These are phyloP conservation scores for Boletus subcaerulescens DNA, from an alignment of 768 basidiomycete genomes.

Conservation along the genomic window DNA sequence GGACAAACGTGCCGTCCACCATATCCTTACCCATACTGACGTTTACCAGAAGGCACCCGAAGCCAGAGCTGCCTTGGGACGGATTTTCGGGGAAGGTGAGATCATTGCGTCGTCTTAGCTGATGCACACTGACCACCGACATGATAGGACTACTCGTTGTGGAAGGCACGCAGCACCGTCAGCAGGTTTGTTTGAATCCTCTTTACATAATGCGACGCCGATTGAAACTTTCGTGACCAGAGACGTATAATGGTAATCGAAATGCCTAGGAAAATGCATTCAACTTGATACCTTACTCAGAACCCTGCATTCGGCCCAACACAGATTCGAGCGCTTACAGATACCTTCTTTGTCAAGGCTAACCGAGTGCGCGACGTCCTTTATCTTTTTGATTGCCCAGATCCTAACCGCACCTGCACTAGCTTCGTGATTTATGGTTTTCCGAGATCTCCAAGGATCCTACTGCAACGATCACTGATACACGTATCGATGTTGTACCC, in stretches of 20 bases:
- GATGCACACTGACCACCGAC: not conserved
- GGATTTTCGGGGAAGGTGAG: constrained; percentile 41
- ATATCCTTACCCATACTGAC: constrained; percentile 56
- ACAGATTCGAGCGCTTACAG: constrained; percentile 56
- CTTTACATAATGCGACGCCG: not conserved
- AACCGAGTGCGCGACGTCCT: not conserved
- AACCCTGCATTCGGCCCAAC: constrained; percentile 66
- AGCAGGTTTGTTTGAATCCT: constrained; percentile 30
- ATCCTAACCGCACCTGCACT: not conserved
- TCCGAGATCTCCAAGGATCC: constrained; percentile 31
- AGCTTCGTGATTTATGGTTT: constrained; percentile 50
- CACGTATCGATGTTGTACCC: constrained; percentile 30
- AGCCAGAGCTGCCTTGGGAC: constrained; percentile 35
- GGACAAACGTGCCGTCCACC: constrained; percentile 61
- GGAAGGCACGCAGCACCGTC: constrained; percentile 39
- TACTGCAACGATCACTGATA: constrained; percentile 9
- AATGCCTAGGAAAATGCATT: not conserved
- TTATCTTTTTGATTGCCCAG: not conserved
- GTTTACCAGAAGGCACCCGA: constrained; percentile 55
- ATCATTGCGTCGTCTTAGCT: not conserved
- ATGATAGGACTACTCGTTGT: constrained; percentile 49
- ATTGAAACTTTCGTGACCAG: constrained; percentile 2
- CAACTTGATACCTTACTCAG: constrained; percentile 23
- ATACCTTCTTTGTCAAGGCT: constrained; percentile 56
- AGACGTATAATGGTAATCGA: constrained; percentile 30